These are phyloP conservation scores for Colletotrichum chlorophyti DNA, from an alignment of 2,329 filamentous ascomycete species.

Conservation along the genomic window DNA sequence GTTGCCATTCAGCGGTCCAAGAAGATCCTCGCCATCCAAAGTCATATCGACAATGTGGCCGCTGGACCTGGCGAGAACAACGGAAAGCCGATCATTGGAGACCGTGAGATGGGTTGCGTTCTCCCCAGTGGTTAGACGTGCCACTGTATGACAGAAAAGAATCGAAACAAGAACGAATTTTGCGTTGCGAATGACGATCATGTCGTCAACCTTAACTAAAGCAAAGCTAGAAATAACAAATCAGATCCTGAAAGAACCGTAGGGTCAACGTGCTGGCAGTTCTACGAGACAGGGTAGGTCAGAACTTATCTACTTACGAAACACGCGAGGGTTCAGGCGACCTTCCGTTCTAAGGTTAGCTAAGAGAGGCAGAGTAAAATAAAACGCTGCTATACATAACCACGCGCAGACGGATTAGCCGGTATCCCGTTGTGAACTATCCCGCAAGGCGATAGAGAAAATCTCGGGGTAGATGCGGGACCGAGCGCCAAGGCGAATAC, in stretches of 20 bases:
- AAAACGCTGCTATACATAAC: background rate
- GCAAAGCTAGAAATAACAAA: too few species aligned
- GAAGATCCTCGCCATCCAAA: slow-evolving; percentile 52
- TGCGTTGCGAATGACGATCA: background rate
- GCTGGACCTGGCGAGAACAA: slow-evolving; percentile 43
- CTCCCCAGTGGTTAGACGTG: slow-evolving; percentile 29
- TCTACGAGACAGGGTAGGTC: too few species aligned
- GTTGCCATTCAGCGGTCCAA: slow-evolving; percentile 43
- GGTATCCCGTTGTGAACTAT: background rate
- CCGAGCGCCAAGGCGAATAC: background rate
- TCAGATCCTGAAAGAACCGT: background rate
- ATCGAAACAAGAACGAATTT: background rate
- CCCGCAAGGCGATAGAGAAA: slow-evolving; percentile 4
- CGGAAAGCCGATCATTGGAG: slow-evolving; percentile 44
- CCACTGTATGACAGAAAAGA: background rate
- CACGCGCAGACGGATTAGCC: background rate
- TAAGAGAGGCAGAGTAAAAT: background rate
- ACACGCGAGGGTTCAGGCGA: too few species aligned
- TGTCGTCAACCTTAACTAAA: background rate
- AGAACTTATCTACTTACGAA: too few species aligned
- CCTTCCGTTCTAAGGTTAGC: too few species aligned
- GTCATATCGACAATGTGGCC: slow-evolving; percentile 43
- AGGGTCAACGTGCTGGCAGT: rapidly evolving
- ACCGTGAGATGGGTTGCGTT: slow-evolving; percentile 41
- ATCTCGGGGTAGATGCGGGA: background rate